These are phyloP conservation scores for Papiliotrema flavescens DNA, from an alignment of 1,284 basidiomycete genomes.

Conservation along the genomic window DNA sequence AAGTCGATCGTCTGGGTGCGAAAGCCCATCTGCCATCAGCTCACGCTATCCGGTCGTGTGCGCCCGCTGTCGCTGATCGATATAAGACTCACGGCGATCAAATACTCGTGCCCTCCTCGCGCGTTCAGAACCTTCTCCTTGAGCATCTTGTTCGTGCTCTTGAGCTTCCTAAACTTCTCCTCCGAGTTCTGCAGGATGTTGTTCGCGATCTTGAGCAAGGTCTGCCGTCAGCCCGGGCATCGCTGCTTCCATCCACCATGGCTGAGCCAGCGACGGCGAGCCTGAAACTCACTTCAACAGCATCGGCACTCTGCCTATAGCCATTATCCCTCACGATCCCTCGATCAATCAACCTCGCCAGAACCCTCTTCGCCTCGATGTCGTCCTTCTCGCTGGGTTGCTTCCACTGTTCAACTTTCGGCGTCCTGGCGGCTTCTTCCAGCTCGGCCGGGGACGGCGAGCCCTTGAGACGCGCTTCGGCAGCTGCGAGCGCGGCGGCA, in stretches of 20 bases:
- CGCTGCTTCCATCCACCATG: neutral
- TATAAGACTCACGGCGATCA: constrained; percentile 44
- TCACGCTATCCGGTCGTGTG: too few species aligned
- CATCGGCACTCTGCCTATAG: constrained; percentile 31
- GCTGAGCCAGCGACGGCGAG: neutral
- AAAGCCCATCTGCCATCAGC: constrained; percentile 39
- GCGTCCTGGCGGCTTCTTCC: neutral
- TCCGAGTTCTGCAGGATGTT: constrained; percentile 40
- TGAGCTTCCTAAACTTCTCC: constrained; percentile 36
- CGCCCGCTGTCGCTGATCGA: too few species aligned
- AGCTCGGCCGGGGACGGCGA: neutral
- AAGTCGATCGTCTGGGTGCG: constrained; percentile 34
- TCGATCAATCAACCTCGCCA: constrained; percentile 35
- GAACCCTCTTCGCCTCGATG: constrained; percentile 23
- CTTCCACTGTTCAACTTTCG: constrained; percentile 6
- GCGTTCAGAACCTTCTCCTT: constrained; percentile 37
- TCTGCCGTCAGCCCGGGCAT: constrained; percentile 21
- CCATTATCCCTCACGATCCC: constrained; percentile 42
- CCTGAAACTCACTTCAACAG: constrained; percentile 40
- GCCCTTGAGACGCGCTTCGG: constrained; percentile 30
- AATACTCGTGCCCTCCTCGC: constrained; percentile 41
- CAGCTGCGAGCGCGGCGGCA: constrained; percentile 32
- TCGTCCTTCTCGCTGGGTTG: constrained; percentile 30
- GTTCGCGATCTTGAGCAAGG: constrained; percentile 40
- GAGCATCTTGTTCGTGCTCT: constrained; percentile 32